phyloP scores from a whole-genome alignment of 768 basidiomycete species.

The Galerina marginata region DNA sequence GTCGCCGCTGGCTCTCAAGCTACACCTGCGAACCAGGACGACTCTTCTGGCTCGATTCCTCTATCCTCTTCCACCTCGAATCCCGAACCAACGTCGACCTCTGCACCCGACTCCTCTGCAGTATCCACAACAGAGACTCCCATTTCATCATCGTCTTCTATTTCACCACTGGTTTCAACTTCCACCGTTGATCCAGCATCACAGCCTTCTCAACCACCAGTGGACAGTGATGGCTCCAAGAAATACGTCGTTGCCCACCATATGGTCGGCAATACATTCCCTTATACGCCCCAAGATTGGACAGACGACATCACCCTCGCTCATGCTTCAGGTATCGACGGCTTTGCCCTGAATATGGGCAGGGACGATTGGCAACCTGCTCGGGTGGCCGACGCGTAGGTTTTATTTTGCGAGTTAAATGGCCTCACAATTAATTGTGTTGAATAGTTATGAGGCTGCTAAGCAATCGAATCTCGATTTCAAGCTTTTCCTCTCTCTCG shows the following conservation, averaged over 20 bases:
- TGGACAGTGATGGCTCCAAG: conserved; percentile 19
- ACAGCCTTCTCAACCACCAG: conserved; percentile 18
- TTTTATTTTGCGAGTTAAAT: conserved; percentile 13
- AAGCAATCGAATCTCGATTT: conserved; percentile 56
- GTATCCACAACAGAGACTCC: conserved; percentile 5
- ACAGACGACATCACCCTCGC: conserved; percentile 60
- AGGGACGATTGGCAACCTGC: conserved; percentile 64
- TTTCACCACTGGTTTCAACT: not conserved
- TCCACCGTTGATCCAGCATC: conserved; percentile 12
- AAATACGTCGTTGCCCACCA: conserved; percentile 64
- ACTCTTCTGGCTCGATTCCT: too few relatives aligned
- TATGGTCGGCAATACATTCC: conserved; percentile 73
- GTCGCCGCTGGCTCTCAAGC: not conserved
- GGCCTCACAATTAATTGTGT: not conserved
- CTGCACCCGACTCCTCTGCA: not conserved
- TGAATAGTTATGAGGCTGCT: conserved; percentile 59
- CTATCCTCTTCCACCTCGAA: not conserved
- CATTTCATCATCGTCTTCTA: conserved; percentile 6
- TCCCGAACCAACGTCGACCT: not conserved
- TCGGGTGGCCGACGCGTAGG: conserved; percentile 69
- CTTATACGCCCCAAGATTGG: conserved; percentile 58
- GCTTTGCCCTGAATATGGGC: conserved; percentile 76
- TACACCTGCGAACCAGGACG: not conserved
- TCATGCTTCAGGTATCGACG: conserved; percentile 63
- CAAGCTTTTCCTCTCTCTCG: conserved; percentile 79